These are phyloP conservation scores for Euphorbia pulcherrima DNA, from an alignment of 345 rosid genomes.

Conservation along the genomic window DNA sequence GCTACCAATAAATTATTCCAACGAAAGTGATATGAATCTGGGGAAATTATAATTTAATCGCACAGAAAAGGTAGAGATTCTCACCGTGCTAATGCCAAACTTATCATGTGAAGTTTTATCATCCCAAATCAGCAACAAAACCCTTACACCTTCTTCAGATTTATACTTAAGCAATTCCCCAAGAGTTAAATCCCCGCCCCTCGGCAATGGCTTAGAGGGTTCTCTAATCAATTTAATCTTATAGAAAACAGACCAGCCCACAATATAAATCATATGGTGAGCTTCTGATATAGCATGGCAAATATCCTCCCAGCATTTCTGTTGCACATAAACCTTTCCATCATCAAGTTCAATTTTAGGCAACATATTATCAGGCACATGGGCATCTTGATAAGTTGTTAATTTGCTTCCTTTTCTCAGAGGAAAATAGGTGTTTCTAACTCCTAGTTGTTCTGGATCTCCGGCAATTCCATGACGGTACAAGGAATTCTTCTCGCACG, in stretches of 20 bases:
- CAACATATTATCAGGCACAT: constrained; percentile 39
- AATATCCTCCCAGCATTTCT: constrained; percentile 84
- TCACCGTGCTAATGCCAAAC: constrained; percentile 68
- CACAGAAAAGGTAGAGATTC: no score
- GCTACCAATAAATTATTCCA: neutral
- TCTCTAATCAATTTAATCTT: constrained; percentile 68
- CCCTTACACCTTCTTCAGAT: constrained; percentile 83
- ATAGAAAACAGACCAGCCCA: constrained; percentile 86
- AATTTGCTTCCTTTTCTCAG: constrained; percentile 51
- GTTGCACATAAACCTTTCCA: constrained; percentile 45
- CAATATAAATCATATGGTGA: constrained; percentile 71
- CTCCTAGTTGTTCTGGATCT: constrained; percentile 30
- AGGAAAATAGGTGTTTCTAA: constrained; percentile 64
- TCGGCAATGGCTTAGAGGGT: constrained; percentile 50
- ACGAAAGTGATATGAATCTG: no score
- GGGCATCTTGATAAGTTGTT: constrained; percentile 84
- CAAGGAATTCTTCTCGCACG: constrained; percentile 41
- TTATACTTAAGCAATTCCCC: constrained; percentile 80
- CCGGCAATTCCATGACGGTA: constrained; percentile 45
- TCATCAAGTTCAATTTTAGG: constrained; percentile 61
- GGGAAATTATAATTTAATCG: no score
- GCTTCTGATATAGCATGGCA: constrained; percentile 82
- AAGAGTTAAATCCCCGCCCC: constrained; percentile 55
- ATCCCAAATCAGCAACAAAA: constrained; percentile 81
- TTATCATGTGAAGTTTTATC: constrained; percentile 85